Evolutionary conservation across 2,329 filamentous ascomycete species (phyloP), one percentile per base, ranked within the genome.

Genomic region (Monosporascus sp.): DNA sequence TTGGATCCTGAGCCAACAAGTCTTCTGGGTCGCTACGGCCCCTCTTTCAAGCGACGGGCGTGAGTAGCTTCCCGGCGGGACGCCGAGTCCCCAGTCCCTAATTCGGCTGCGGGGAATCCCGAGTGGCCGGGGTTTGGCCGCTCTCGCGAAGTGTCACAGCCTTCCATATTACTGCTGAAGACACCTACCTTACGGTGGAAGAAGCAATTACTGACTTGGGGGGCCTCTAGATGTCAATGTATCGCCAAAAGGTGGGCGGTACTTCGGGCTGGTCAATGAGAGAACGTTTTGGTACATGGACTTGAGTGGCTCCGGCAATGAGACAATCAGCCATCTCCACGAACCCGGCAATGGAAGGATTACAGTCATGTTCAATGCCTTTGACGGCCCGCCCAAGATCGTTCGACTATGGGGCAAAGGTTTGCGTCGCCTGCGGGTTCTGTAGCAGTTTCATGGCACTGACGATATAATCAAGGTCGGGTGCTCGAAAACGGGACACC

Each of bases 11-110:
- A 69, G 74, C 11, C 88, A 92, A 62, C 81, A 85, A 52, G 73
- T 92, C 62, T 91, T 91, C 78, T 91, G 87, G 74, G 85, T 88
- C 11, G 86, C 83, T 41, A 88, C 86, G 15, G 87, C 88, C 0
- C 87, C 88, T 0, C 78, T 84, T 26, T 77, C 78, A n/a, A 85
- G 81, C 20, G 70, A 74, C 2, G 71, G 70, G 2, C 88, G 43
- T 46, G 22, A 46, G 43, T 46, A 20, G 5, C 8, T 20, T 43
- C 9, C 20, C 20, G 17, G 20, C 40, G n/a, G 40, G 24, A 20
- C 14, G 11, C 11, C 43, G 24, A 20, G 7, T 26, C 24, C 24
- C 20, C 24, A 20, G 14, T 43, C 24, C 24, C 40, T 24, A 5
- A 35, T 35, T 14, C 18, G 18, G 40, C 18, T 18, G 40, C 8